Base-by-base conservation (phyloP, 208 protist genomes). In the Tritrichomonas musculus region DNA sequence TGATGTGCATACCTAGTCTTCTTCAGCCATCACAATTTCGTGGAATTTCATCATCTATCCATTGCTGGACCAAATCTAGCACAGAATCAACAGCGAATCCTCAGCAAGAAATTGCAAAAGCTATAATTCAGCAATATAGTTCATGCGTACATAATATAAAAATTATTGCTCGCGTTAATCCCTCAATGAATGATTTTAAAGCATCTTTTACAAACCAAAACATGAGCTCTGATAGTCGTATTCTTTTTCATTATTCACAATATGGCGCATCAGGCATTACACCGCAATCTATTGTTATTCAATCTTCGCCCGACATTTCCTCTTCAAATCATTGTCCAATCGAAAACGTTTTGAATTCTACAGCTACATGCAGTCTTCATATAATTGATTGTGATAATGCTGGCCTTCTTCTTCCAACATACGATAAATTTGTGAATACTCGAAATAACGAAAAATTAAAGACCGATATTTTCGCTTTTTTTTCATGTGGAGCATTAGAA, bases 1-100 rank as follows among this genome's bases (percentile, higher is more conserved):
- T 88, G 14, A 82, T 88, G 77, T 57, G 47, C 47, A 60, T 88
- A 53, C 77, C 77, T 0, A 88, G 41, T 20, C 39, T 57, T 2
- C 77, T 88, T 20, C 41, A 88, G 9, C 77, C 47, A 33, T 49
- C 47, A 30, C 77, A 60, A 9, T 57, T 88, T 9, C 17, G 77
- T 14, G 41, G 77, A 88, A 69, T 69, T 69, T n/a, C 47, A 60
- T 57, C 41, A 53, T 82, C 73, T 50, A 39, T 82, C 22, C 41
- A 82, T 50, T 82, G 73, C 25, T 82, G 73, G 73, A 47, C 73
- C 2, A 82, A 82, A 41, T 47, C 73, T 30, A 47, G 33, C 14
- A 82, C 73, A 53, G 73, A 88, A 39, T 88, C 77, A 57, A 88
- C 41, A 22, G 44, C 47, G 39, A 88, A 88, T 88, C 47, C 77